These are phyloP conservation scores for Solanum medicagineum DNA, from an alignment of 257 asterid genomes.

Conservation along the genomic window DNA sequence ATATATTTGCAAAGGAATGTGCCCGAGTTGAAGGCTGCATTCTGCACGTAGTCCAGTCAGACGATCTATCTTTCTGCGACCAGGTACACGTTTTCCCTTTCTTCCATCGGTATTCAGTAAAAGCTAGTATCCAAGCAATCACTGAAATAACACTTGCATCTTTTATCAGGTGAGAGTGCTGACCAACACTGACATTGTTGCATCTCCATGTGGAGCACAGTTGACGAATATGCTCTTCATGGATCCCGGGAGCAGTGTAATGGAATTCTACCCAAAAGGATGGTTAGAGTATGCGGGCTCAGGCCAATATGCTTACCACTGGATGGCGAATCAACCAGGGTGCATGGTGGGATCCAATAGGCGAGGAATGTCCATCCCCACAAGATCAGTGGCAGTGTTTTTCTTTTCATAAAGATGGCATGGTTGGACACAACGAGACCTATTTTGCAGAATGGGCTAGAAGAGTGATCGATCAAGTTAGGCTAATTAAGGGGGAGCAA, in stretches of 20 bases:
- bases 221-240: slow-evolving; percentile 23
- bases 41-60: slow-evolving; percentile 17
- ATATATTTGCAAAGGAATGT: slow-evolving; percentile 15
- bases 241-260: slow-evolving; percentile 17
- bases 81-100: slow-evolving; percentile 11
- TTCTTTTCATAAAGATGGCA: slow-evolving; percentile 15
- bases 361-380: slow-evolving; percentile 16
- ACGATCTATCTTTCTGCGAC: slow-evolving; percentile 25
- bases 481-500: slow-evolving; percentile 6
- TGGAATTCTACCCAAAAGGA: slow-evolving; percentile 37
- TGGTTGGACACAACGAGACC: slow-evolving; percentile 24
- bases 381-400: slow-evolving; percentile 11
- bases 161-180: slow-evolving; percentile 14
- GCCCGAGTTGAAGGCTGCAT: slow-evolving; percentile 12
- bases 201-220: slow-evolving; percentile 33
- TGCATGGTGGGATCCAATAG: slow-evolving; percentile 26
- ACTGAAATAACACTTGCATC: neutral
- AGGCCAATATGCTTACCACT: slow-evolving; percentile 26
- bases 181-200: slow-evolving; percentile 20
- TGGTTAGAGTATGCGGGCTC: slow-evolving; percentile 21
- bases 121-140: neutral
- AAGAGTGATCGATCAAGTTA: slow-evolving; percentile 16
- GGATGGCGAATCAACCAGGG: slow-evolving; percentile 26
- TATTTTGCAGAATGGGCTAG: slow-evolving; percentile 21
- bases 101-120: neutral